Base-by-base conservation (phyloP, 2,329 filamentous ascomycete genomes). In the Colletotrichum neosansevieriae region DNA sequence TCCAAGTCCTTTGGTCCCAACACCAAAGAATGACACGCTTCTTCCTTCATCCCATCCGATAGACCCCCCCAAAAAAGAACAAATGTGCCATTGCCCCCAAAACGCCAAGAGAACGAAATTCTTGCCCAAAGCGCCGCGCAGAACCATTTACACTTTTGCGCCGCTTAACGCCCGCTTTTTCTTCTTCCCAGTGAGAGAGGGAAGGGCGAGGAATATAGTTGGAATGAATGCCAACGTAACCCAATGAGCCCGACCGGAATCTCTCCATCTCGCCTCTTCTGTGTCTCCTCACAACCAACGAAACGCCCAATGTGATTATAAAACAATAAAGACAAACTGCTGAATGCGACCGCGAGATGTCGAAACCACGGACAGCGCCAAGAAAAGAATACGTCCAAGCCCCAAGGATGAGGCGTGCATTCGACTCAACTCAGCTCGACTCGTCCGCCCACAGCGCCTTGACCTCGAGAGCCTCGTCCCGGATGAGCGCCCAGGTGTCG, bases 381-480 rank as follows among this genome's bases (percentile, higher is more conserved):
- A 47, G 42, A 21, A 42, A 21, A 24, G 32, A 29, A 63, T n/a
- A 29, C 29, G 6, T 29, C 6, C 0, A 7, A 7, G 29, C 29
- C 24, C 29, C 29, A 29, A 29, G 6, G 9, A 29, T 29, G 1
- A 29, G 29, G 29, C 29, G 9, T 9, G 29, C 29, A 7, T 9
- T 29, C 29, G 29, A 29, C 29, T 29, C 29, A 50, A 51, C 34
- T 58, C 53, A 59, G 36, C 56, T 69, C 50, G 49, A 40, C 15
- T 69, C 61, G 66, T 69, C 66, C 61, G 61, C 61, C 7, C 61
- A 56, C 62, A 69, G 49, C 61, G 66, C 61, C 62, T 66, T 65
- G 61, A 69, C 62, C 66, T 69, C 66, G 9, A 69, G 61, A 21
- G 65, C 65, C 53, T 68, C 65, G 61, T 68, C 56, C 40, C 58